phyloP scores from a whole-genome alignment of 192 early-diverging fungal genomes.

The Entomortierella lignicola region DNA sequence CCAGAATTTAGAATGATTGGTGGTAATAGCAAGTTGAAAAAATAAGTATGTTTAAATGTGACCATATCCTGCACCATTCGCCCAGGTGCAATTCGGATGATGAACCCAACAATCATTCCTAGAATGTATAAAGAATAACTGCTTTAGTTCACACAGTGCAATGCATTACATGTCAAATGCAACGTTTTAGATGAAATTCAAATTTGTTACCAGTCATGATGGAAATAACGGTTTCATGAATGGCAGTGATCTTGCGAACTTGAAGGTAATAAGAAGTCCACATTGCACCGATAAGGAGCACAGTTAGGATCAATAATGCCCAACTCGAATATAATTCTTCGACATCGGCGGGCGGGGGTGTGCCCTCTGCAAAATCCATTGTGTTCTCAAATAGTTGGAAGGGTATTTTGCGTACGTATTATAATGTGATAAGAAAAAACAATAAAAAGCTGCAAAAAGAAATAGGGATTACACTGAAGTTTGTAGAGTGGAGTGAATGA shows the following conservation, averaged over 20 bases:
- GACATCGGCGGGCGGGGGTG: slow-evolving; percentile 55
- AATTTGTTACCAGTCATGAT: slow-evolving; percentile 79
- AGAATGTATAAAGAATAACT: too few relatives aligned
- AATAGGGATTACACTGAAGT: too few relatives aligned
- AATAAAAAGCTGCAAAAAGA: too few relatives aligned
- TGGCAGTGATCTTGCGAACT: slow-evolving; percentile 83
- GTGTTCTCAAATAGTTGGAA: not conserved
- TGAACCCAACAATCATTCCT: slow-evolving; percentile 78
- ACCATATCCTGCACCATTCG: slow-evolving; percentile 81
- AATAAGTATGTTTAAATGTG: slow-evolving; percentile 90
- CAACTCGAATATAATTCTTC: slow-evolving; percentile 81
- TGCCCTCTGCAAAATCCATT: slow-evolving; percentile 19
- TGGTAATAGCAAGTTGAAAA: slow-evolving; percentile 96
- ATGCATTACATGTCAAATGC: too few relatives aligned
- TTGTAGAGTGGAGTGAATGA: too few relatives aligned
- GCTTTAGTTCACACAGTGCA: too few relatives aligned
- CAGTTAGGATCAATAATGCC: slow-evolving; percentile 88
- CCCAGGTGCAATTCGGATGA: slow-evolving; percentile 68
- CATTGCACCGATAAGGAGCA: slow-evolving; percentile 86
- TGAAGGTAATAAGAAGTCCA: slow-evolving; percentile 92
- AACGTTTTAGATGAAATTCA: not conserved
- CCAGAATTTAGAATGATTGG: slow-evolving; percentile 98
- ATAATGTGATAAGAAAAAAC: too few relatives aligned
- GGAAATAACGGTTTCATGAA: slow-evolving; percentile 97
- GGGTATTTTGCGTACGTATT: not conserved